Conservation (phyloP, 768 basidiomycete species). For the Leccinum variicolor region DNA sequence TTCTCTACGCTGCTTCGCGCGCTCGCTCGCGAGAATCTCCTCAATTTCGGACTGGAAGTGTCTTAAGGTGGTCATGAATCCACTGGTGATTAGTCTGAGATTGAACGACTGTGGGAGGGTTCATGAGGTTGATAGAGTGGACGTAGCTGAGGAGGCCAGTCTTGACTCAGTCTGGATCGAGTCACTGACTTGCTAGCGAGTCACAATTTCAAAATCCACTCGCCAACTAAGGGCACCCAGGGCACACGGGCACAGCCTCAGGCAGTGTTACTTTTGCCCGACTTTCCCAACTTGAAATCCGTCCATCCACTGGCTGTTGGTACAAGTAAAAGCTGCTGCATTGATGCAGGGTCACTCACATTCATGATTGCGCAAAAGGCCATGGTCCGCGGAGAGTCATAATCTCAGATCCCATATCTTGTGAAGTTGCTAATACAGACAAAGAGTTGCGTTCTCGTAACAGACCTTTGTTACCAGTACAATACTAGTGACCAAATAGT, state of each 20-base stretch:
- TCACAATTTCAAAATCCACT: not conserved
- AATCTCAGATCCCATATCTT: not conserved
- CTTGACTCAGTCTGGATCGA: not conserved
- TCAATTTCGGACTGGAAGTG: constrained; percentile 70
- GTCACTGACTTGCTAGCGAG: not conserved
- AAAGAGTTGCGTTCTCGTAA: not conserved
- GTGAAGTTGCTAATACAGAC: not conserved
- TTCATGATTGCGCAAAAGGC: not conserved
- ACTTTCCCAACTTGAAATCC: not conserved
- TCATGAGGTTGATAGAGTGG: constrained; percentile 13
- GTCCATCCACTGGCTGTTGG: not conserved
- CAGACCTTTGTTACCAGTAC: not conserved
- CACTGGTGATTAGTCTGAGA: not conserved
- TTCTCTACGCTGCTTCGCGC: constrained; percentile 53
- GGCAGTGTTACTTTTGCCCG: not conserved
- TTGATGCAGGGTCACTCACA: not conserved
- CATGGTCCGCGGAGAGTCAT: not conserved
- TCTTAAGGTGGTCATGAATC: constrained; percentile 30
- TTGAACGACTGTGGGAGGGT: constrained; percentile 3
- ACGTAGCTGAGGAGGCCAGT: not conserved
- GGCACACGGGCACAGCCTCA: not conserved
- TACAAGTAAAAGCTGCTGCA: not conserved
- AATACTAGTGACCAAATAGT: not conserved
- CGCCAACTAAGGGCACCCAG: not conserved
- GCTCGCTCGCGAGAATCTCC: constrained; percentile 66